phyloP scores from a whole-genome alignment of 352 stramenopile species.

The Globisporangium apiculatum region DNA sequence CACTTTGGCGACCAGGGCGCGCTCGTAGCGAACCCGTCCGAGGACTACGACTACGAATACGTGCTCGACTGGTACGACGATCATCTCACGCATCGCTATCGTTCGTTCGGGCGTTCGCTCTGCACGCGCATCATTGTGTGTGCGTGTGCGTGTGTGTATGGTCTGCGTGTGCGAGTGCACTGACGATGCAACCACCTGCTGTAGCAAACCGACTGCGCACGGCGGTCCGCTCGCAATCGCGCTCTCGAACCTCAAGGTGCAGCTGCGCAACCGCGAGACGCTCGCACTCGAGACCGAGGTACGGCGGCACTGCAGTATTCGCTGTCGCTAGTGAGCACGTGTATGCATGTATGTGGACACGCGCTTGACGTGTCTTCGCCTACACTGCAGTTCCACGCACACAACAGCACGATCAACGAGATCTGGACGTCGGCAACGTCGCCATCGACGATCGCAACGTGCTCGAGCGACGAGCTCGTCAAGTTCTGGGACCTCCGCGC shows the following conservation, averaged over 20 bases:
- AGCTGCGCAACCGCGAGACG: slow-evolving; percentile 66
- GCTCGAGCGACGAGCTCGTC: slow-evolving; percentile 79
- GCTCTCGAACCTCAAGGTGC: slow-evolving; percentile 58
- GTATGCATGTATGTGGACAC: background rate
- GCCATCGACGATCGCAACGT: slow-evolving; percentile 66
- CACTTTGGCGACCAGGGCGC: slow-evolving; percentile 37
- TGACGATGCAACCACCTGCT: no score
- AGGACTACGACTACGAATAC: slow-evolving; percentile 85
- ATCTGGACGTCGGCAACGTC: slow-evolving; percentile 62
- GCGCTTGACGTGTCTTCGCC: background rate
- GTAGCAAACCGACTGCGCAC: slow-evolving; percentile 60
- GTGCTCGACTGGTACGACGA: slow-evolving; percentile 52
- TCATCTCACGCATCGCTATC: no score
- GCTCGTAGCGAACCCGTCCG: slow-evolving; percentile 32
- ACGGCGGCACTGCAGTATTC: background rate
- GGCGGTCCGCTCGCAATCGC: slow-evolving; percentile 50
- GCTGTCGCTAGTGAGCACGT: background rate
- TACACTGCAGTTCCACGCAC: slow-evolving; percentile 43
- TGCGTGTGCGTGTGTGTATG: no score
- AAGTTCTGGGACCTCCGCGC: slow-evolving; percentile 80
- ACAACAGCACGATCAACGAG: slow-evolving; percentile 78
- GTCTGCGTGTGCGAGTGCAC: no score
- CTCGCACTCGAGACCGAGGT: slow-evolving; percentile 56
- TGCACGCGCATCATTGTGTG: background rate
- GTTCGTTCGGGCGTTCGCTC: background rate